Percentiles rank a stretch among this genome's conserved stretches.
These are phyloP conservation scores for Globisporangium viniferum DNA, from an alignment of 352 stramenopile species.

Conservation along the genomic window DNA sequence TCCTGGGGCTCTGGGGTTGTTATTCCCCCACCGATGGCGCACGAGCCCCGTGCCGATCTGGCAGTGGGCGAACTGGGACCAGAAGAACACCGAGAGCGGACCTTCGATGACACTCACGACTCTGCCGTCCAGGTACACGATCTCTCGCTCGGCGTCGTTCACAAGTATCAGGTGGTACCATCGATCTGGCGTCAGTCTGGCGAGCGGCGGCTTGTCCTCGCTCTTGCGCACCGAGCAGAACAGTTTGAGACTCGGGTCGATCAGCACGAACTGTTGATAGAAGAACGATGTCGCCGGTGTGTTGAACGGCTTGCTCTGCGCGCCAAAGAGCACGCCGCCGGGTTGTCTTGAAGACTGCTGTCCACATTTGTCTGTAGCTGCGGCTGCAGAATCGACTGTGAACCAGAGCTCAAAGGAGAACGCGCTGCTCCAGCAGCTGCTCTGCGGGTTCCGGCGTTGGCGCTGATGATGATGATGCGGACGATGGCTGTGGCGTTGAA, in stretches of 20 bases:
- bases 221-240: conserved; percentile 33
- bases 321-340: conserved; percentile 39
- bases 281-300: conserved; percentile 30
- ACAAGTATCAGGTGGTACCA: conserved; percentile 54
- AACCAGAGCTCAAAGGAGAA: conserved; percentile 11
- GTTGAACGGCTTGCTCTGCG: conserved; percentile 33
- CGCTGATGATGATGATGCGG: neutral
- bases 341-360: neutral
- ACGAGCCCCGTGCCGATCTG: conserved; percentile 40
- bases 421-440: neutral
- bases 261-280: conserved; percentile 39
- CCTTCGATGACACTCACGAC: conserved; percentile 18
- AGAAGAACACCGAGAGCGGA: conserved; percentile 33
- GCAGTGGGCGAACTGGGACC: conserved; percentile 26
- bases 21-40: conserved; percentile 16
- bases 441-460: neutral
- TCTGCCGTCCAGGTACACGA: conserved; percentile 37
- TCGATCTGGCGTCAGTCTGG: conserved; percentile 19
- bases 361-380: neutral
- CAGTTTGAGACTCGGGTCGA: conserved; percentile 33
- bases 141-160: conserved; percentile 23
- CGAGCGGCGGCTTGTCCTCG: conserved; percentile 20
- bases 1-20: neutral
- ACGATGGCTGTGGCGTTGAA: neutral
- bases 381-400: neutral